phyloP scores from a whole-genome alignment of 345 rosid species.

The Dimocarpus longan region DNA sequence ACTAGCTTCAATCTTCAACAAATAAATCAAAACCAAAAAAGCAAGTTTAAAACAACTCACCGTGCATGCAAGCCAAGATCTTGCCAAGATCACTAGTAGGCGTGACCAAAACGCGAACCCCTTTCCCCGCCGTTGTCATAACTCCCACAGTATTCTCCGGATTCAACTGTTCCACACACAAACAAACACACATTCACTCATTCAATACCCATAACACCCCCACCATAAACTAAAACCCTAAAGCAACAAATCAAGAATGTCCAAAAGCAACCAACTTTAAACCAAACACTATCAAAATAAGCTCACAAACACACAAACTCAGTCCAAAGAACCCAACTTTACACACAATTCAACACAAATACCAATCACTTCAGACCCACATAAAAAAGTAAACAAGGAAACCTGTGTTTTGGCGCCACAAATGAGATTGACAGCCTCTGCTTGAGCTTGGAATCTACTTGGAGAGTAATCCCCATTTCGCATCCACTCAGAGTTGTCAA shows the following conservation, averaged over 20 bases:
- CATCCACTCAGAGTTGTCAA: constrained; percentile 82
- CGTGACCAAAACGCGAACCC: constrained; percentile 61
- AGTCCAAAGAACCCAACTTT: neutral
- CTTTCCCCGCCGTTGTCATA: constrained; percentile 61
- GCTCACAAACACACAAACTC: neutral
- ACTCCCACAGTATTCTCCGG: constrained; percentile 69
- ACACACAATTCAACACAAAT: neutral
- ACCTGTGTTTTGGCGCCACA: constrained; percentile 79
- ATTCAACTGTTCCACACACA: constrained; percentile 42
- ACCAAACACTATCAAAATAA: neutral
- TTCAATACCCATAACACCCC: too few relatives aligned
- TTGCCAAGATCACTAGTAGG: constrained; percentile 66
- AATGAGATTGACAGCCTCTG: constrained; percentile 66
- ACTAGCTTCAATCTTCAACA: too few relatives aligned
- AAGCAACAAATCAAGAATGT: too few relatives aligned
- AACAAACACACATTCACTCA: neutral
- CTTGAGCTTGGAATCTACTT: constrained; percentile 62
- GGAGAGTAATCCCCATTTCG: constrained; percentile 73
- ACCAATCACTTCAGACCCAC: neutral
- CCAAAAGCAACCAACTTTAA: neutral
- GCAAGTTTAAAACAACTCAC: constrained; percentile 28
- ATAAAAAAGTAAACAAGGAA: neutral
- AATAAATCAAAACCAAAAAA: too few relatives aligned
- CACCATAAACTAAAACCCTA: constrained; percentile 1
- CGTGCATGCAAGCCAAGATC: constrained; percentile 69